Conservation (phyloP, 2,329 filamentous ascomycete species). For the Xylaria multiplex region DNA sequence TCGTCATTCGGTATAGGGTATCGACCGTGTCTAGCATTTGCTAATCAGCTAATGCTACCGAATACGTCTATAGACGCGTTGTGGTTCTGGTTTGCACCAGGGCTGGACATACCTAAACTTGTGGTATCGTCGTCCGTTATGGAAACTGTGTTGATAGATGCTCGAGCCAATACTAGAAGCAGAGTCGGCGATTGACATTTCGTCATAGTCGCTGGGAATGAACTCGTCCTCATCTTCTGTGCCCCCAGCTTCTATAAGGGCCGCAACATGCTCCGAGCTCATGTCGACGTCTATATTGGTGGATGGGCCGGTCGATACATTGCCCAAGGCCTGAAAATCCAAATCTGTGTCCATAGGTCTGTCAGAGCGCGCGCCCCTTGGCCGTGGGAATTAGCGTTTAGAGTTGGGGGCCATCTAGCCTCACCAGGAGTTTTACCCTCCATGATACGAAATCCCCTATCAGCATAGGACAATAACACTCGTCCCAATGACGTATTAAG, state of each 20-base stretch:
- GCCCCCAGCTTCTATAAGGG: constrained; percentile 37
- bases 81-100: neutral
- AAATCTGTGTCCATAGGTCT: neutral
- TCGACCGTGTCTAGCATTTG: constrained; percentile 49
- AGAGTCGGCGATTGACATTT: constrained; percentile 42
- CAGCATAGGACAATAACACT: neutral
- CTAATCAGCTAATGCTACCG: constrained; percentile 6
- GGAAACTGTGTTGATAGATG: constrained; percentile 49
- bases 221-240: constrained; percentile 39
- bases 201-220: constrained; percentile 44
- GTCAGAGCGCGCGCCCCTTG: neutral
- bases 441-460: constrained; percentile 12
- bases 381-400: neutral
- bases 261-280: constrained; percentile 5
- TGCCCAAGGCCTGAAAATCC: neutral
- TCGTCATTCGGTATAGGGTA: constrained; percentile 56
- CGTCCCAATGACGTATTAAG: neutral
- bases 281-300: constrained; percentile 4
- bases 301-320: neutral
- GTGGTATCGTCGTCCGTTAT: constrained; percentile 53
- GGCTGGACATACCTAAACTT: constrained; percentile 35
- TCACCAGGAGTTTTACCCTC: constrained; percentile 15
- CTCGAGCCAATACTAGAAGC: constrained; percentile 45
- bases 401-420: constrained; percentile 1
- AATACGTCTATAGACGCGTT: neutral